phyloP scores from a whole-genome alignment of 352 stramenopile species.

The Globisporangium nodosum region DNA sequence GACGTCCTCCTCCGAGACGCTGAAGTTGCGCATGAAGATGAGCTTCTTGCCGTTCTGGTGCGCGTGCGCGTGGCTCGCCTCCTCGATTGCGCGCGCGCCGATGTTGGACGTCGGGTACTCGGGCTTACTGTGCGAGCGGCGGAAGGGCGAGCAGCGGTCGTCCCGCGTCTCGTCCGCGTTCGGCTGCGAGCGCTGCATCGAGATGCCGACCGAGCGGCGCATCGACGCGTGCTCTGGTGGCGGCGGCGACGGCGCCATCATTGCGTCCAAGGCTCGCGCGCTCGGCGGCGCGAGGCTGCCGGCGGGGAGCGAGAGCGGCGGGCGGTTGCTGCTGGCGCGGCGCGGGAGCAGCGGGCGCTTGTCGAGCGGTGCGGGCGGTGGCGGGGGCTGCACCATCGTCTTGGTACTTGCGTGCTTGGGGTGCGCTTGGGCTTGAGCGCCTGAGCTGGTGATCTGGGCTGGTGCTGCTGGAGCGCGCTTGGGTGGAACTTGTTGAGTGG shows the following conservation, averaged over 20 bases:
- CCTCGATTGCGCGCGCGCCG: conserved; percentile 36
- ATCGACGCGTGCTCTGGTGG: conserved; percentile 3
- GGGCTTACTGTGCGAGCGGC: conserved; percentile 45
- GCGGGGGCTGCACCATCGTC: conserved; percentile 4
- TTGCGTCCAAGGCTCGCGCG: conserved; percentile 22
- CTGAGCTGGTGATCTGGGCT: neutral
- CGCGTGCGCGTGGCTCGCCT: conserved; percentile 28
- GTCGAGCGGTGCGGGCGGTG: neutral
- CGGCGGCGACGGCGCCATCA: conserved; percentile 10
- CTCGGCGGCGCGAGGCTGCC: neutral
- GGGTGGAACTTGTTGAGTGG: too few species aligned
- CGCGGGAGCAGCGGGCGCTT: neutral
- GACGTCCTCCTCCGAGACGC: conserved; percentile 54
- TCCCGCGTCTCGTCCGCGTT: neutral
- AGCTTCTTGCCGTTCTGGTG: conserved; percentile 42
- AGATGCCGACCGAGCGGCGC: conserved; percentile 10
- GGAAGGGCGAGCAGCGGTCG: conserved; percentile 24
- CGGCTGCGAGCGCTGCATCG: conserved; percentile 6
- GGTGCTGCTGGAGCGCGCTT: neutral
- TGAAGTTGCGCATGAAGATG: conserved; percentile 58
- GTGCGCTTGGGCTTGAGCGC: neutral
- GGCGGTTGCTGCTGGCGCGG: conserved; percentile 3
- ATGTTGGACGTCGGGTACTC: conserved; percentile 60
- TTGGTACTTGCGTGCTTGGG: neutral
- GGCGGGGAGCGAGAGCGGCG: conserved; percentile 3